Evolutionary conservation across 2,329 filamentous ascomycete genomes (phyloP), one percentile per base, ranked within the genome.

Genomic region (Trichoderma hamatum): DNA sequence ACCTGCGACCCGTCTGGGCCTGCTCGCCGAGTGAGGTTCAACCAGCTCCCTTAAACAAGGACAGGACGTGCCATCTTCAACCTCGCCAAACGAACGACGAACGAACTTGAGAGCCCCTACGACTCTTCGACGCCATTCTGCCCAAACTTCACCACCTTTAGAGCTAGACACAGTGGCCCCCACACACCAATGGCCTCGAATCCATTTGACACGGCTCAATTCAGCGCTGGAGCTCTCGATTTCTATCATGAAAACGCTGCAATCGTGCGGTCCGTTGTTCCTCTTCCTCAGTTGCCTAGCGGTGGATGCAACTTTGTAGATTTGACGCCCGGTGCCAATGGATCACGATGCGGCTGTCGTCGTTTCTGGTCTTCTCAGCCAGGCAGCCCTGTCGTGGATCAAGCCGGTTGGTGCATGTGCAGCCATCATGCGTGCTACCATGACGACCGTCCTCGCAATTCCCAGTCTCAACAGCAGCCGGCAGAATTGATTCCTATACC

Each of bases 401-500:
- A 87, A 73, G 74, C 80, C 32, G 79, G 80, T 70, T 87, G 83
- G 82, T 89, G 87, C 78, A 88, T 89, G 86, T 89, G 87, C 74
- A 85, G 84, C 64, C 87, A 89, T 72, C 87, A 89, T 76, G 87
- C 87, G 65, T 89, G 87, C 76, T 89, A 83, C 71, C 87, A 89
- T 71, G 86, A 88, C 75, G 82, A 88, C 72, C 77, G 76, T 43
- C 69, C 72, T 60, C 71, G 71, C 63, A 72, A 75, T 70, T 71
- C 28, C 34, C 73, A 28, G 64, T 72, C 21, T 24, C 63, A 70
- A 52, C 62, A 72, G 21, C 73, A 75, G 55, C 71, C 76, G 7
- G 72, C 74, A 19, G 69, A 72, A 49, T 71, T 76, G 65, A 72
- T 76, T 26, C 69, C 55, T 5, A 30, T 43, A 14, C 26, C 55